phyloP scores from a whole-genome alignment of 495 filamentous ascomycete species.

The Penicillium malachiteum region DNA sequence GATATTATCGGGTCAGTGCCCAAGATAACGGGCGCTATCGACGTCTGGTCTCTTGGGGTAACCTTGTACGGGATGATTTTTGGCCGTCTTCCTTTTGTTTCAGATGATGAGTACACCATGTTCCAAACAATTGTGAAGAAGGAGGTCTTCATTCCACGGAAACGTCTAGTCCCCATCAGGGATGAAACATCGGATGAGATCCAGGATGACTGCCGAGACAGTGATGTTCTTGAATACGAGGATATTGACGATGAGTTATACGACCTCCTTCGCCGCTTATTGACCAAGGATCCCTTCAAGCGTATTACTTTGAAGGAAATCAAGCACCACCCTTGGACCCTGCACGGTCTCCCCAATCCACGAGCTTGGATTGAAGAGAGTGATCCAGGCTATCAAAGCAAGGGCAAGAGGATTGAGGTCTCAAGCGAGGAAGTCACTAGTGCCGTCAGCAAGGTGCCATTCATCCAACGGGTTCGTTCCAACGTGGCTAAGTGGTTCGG shows the following conservation, averaged over 20 bases:
- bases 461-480: conserved; percentile 67
- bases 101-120: conserved; percentile 84
- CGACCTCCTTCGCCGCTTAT: conserved; percentile 76
- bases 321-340: conserved; percentile 94
- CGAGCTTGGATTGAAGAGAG: conserved; percentile 87
- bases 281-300: conserved; percentile 84
- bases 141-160: conserved; percentile 80
- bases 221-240: conserved; percentile 78
- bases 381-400: conserved; percentile 75
- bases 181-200: conserved; percentile 51
- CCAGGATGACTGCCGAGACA: conserved; percentile 48
- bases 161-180: conserved; percentile 72
- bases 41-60: conserved; percentile 95
- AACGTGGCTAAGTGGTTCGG: conserved; percentile 59
- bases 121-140: conserved; percentile 88
- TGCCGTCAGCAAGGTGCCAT: conserved; percentile 84
- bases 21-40: conserved; percentile 72
- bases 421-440: conserved; percentile 84
- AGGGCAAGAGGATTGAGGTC: conserved; percentile 89
- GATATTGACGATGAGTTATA: conserved; percentile 77
- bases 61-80: conserved; percentile 95
- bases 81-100: conserved; percentile 88
- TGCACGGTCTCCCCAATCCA: conserved; percentile 73
- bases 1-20: conserved; percentile 42
- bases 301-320: conserved; percentile 89